phyloP scores from a whole-genome alignment of 495 filamentous ascomycete species.

The Opeltia flavorubescens region DNA sequence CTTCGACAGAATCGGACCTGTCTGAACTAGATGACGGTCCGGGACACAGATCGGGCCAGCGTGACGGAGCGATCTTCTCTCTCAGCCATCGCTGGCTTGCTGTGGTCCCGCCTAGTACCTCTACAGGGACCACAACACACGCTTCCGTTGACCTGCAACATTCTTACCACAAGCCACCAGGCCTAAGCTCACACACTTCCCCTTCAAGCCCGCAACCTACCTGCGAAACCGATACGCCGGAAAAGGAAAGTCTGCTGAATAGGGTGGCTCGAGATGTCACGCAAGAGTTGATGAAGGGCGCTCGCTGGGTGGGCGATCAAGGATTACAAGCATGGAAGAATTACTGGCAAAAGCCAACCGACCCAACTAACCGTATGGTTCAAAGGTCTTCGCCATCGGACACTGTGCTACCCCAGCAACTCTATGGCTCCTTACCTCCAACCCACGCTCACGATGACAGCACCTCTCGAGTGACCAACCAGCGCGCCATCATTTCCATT shows the following conservation, averaged over 20 bases:
- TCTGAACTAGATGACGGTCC: conserved; percentile 30
- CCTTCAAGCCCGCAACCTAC: conserved; percentile 62
- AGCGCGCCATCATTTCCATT: conserved; percentile 72
- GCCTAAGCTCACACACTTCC: conserved; percentile 53
- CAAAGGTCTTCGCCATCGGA: neutral
- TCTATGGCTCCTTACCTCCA: conserved; percentile 47
- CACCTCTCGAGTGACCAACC: conserved; percentile 31
- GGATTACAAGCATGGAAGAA: conserved; percentile 75
- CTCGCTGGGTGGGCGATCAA: conserved; percentile 75
- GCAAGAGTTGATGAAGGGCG: conserved; percentile 79
- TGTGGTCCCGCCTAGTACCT: conserved; percentile 60
- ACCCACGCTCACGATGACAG: conserved; percentile 46
- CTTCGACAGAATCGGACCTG: conserved; percentile 39
- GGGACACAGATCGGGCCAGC: conserved; percentile 31
- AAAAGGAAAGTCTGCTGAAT: conserved; percentile 69
- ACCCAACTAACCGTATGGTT: conserved; percentile 23
- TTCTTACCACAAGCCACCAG: conserved; percentile 40
- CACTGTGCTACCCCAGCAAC: conserved; percentile 12
- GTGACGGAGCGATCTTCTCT: conserved; percentile 48
- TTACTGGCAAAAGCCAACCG: conserved; percentile 64
- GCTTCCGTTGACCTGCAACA: conserved; percentile 32
- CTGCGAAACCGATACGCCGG: conserved; percentile 62
- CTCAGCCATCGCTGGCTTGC: conserved; percentile 74
- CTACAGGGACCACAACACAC: conserved; percentile 54
- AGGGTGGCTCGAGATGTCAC: conserved; percentile 76